These are phyloP conservation scores for Pezicula carpinea DNA, from an alignment of 2,329 filamentous ascomycete species.

Conservation along the genomic window DNA sequence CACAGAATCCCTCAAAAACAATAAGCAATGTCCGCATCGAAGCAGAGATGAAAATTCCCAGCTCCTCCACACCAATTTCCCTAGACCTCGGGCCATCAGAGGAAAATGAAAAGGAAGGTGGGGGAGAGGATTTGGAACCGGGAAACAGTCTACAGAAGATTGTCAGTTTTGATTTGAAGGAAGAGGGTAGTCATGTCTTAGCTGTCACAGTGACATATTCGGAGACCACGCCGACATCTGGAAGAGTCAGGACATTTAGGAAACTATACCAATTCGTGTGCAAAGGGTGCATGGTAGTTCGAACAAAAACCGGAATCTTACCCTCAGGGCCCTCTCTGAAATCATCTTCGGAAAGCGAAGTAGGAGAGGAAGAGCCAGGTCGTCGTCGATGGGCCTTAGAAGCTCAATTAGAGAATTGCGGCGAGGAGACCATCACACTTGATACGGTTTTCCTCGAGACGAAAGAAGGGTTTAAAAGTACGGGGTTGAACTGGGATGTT, in stretches of 20 bases:
- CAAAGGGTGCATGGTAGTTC: conserved; percentile 81
- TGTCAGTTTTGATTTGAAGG: conserved; percentile 81
- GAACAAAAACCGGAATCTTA: conserved; percentile 73
- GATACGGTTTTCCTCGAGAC: conserved; percentile 58
- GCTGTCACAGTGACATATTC: conserved; percentile 93
- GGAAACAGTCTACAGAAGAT: conserved; percentile 75
- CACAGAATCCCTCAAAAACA: conserved; percentile 32
- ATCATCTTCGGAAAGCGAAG: conserved; percentile 8
- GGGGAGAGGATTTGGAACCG: conserved; percentile 47
- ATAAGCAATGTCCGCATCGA: conserved; percentile 77
- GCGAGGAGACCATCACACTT: conserved; percentile 75
- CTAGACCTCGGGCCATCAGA: conserved; percentile 47
- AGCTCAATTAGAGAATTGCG: conserved; percentile 92
- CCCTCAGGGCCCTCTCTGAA: conserved; percentile 20
- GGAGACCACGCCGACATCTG: conserved; percentile 69
- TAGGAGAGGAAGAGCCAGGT: conserved; percentile 4
- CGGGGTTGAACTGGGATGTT: conserved; percentile 53
- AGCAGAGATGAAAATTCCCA: conserved; percentile 92
- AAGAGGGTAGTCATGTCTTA: conserved; percentile 90
- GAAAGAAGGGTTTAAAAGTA: conserved; percentile 44
- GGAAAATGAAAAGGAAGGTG: conserved; percentile 9
- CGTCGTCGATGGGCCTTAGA: conserved; percentile 67
- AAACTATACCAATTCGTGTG: conserved; percentile 97
- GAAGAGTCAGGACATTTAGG: conserved; percentile 77
- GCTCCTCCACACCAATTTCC: conserved; percentile 53